Base-by-base conservation (phyloP, 768 basidiomycete species). In the Cytidiella melzeri region DNA sequence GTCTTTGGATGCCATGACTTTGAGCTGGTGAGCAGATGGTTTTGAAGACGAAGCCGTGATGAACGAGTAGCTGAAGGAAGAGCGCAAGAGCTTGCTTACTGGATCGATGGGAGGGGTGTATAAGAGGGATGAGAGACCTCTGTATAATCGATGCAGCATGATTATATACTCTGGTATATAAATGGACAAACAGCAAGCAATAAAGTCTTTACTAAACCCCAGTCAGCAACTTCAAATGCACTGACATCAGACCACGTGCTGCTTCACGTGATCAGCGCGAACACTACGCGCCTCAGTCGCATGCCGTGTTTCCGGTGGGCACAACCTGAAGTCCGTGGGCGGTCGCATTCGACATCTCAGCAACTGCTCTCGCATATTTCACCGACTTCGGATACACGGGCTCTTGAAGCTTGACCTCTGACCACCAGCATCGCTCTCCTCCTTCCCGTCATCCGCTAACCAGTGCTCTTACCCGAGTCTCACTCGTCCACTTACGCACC, bases 1-100 rank as follows among this genome's bases (percentile, higher is more conserved):
- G 38, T 72, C 57, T 53, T 69, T 61, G 44, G 56, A 51, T 6
- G 70, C 53, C 51, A 68, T 56, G 53, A 62, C 52, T 55, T 57
- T 60, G 38, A 55, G 64, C 57, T 67, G 67, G 51, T 61, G 50
- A n/a, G 58, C 41, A 43, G 66, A 65, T 27, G 65, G 66, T 30
- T 56, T 60, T 25, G 67, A 67, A 24, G 67, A 64, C 25, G 66
- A 67, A 25, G 60, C 26, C 19, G 51, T 18, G 36, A 23, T 42
- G 41, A 41, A 55, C 47, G 47, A 40, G 40, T 4, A 18, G n/a
- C 28, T 3, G 3, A 39, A 36, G 25, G 51, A 50, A 34, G 18
- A 37, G 28, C 18, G 26, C 41, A 43, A 26, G 24, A 7, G 57
- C 58, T 56, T 55, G 57, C 58, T 56, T 55, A 59, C 61, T 52